phyloP scores from a whole-genome alignment of 1,284 basidiomycete genomes.

The Farysia itapuensis region DNA sequence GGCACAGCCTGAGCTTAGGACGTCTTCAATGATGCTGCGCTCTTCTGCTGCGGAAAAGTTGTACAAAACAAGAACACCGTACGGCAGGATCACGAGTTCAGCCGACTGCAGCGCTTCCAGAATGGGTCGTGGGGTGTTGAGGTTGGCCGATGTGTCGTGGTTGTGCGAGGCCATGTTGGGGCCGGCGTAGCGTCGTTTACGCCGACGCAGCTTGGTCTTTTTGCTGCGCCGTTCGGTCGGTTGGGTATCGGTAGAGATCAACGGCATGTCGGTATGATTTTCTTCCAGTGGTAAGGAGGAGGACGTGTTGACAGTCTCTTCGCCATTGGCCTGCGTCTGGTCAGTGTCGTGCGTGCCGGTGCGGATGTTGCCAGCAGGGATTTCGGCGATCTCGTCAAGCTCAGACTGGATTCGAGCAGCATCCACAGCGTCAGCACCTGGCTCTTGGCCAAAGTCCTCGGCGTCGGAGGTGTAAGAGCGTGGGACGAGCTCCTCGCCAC shows the following conservation, averaged over 20 bases:
- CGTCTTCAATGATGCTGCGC: slow-evolving; percentile 52
- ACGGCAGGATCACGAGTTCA: slow-evolving; percentile 57
- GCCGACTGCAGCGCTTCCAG: slow-evolving; percentile 55
- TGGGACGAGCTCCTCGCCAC: slow-evolving; percentile 27
- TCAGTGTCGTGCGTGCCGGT: neutral
- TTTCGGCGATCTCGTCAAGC: slow-evolving; percentile 2
- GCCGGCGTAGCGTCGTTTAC: slow-evolving; percentile 32
- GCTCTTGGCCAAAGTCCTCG: slow-evolving; percentile 10
- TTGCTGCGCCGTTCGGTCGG: slow-evolving; percentile 13
- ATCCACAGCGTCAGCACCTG: slow-evolving; percentile 3
- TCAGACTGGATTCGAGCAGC: slow-evolving; percentile 1
- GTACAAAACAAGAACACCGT: slow-evolving; percentile 59
- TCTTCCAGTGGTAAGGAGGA: neutral
- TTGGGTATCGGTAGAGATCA: neutral
- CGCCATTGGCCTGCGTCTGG: neutral
- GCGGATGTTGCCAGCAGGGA: neutral
- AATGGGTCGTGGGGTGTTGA: slow-evolving; percentile 50
- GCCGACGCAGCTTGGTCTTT: slow-evolving; percentile 19
- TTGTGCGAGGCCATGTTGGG: slow-evolving; percentile 59
- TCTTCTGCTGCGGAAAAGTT: slow-evolving; percentile 57
- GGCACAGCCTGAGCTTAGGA: slow-evolving; percentile 51
- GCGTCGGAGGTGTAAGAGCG: slow-evolving; percentile 26
- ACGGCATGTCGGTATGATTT: neutral
- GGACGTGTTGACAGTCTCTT: neutral
- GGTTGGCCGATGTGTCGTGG: slow-evolving; percentile 52